Conservation (phyloP, 306 rosid genomes). For the Vigna radiata region DNA sequence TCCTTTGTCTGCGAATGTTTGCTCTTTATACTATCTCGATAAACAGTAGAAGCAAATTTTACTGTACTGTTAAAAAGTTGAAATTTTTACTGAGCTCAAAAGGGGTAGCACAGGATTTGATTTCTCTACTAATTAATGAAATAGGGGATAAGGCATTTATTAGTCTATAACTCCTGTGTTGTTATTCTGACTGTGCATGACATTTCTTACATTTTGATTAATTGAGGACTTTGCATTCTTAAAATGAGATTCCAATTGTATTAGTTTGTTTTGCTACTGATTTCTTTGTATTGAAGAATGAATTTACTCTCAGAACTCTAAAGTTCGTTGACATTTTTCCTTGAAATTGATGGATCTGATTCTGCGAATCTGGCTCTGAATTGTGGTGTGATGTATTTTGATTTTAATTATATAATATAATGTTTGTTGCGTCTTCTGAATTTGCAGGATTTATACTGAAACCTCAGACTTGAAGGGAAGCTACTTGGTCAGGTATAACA, state of each 20-base stretch:
- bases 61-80: background rate
- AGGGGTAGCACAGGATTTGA: background rate
- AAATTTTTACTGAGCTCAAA: background rate
- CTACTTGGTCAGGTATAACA: background rate
- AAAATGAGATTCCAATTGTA: conserved; percentile 5
- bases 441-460: background rate
- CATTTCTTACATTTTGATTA: background rate
- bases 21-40: background rate
- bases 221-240: background rate
- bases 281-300: background rate
- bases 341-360: background rate
- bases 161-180: no score
- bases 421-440: background rate
- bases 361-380: background rate
- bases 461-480: conserved; percentile 22
- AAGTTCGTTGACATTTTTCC: background rate
- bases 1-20: background rate
- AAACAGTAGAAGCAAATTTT: background rate
- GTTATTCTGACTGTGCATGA: no score
- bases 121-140: background rate
- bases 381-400: background rate
- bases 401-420: background rate
- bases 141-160: background rate
- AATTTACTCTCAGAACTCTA: background rate
- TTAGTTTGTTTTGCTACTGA: background rate